Evolutionary conservation across 2,329 filamentous ascomycete genomes (phyloP).

Genomic region (Talaromyces funiculosus): DNA sequence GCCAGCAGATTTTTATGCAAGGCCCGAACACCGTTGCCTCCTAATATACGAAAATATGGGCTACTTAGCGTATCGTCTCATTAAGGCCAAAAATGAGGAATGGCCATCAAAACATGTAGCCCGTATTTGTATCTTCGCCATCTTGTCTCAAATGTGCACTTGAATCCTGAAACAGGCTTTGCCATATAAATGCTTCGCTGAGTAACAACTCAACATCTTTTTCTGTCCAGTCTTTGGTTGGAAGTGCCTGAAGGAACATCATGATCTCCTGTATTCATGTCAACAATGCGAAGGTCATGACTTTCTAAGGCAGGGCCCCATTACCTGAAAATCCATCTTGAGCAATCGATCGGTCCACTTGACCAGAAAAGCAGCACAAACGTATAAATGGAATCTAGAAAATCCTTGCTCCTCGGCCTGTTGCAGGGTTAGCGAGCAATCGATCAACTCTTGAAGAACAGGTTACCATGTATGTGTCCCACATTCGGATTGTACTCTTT

Average conservation of each 20-base stretch:
- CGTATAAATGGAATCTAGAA: conserved; percentile 95
- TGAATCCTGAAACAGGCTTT: conserved; percentile 91
- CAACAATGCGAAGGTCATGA: not conserved
- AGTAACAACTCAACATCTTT: conserved; percentile 95
- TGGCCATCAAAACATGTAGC: conserved; percentile 5
- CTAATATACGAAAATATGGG: not conserved
- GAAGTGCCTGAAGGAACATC: conserved; percentile 97
- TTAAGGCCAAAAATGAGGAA: not conserved
- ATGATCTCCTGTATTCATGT: conserved; percentile 68
- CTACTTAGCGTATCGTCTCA: not conserved
- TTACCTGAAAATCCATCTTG: conserved; percentile 85
- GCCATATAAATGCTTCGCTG: conserved; percentile 98
- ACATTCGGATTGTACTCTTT: conserved; percentile 96
- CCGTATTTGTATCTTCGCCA: conserved; percentile 23
- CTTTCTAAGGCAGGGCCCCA: not conserved
- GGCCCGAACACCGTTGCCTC: not conserved
- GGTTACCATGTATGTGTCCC: conserved; percentile 93
- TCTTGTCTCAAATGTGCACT: conserved; percentile 67
- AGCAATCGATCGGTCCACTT: conserved; percentile 96
- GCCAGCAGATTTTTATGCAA: not conserved
- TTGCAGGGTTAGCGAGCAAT: conserved; percentile 16
- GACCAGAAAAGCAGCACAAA: conserved; percentile 94
- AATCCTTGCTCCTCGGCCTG: conserved; percentile 98
- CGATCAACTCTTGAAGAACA: not conserved
- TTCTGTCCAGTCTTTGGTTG: conserved; percentile 90